Evolutionary conservation across 805 yeast species (phyloP), one percentile per base, ranked within the genome.

Genomic region (Wickerhamiella brachini): DNA sequence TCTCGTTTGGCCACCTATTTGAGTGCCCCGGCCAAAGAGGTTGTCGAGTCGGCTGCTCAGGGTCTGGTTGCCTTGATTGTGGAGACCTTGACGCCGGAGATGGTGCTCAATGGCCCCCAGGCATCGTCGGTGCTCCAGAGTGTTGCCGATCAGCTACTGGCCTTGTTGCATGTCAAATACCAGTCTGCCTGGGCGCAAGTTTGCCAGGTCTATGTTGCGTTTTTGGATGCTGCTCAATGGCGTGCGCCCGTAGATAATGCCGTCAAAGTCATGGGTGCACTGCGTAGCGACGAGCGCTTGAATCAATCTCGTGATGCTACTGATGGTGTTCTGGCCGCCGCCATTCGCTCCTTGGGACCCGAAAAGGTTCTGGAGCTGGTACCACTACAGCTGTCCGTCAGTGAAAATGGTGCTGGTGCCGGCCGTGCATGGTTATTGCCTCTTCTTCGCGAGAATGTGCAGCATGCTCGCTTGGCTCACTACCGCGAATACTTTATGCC

Each of bases 341-440:
- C 94, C 1, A 79, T 93, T 51, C 65, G 84, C 1, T 77, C 83
- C 4, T 66, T 89, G 65, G 98, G 98, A 2, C 96, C 97, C 9
- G 94, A 84, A 58, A 78, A 73, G 12, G 93, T 93, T 2, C 69
- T 90, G 54, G 67, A 77, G 45, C 70, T 76, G 4, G 72, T 93
- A 34, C 97, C 99, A 6, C 71, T 93, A 61, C 87, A 90, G 62
- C 72, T 93, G 59, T 38, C 54, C 1, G 49, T 47, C 6, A 72
- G 74, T 29, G 74, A 75, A 45, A 78, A 82, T 5, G 65, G 56
- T 1, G 67, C 69, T 31, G 72, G 74, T 44, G 75, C 81, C n/a
- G 97, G 97, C 45, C 78, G 97, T 64, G 97, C 97, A 45, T 93
- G 97, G 97, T 63, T 93, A 59, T 74, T 93, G 56, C 98, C 98